phyloP scores from a whole-genome alignment of 1,139 yeast genomes.

The Geotrichum aggregatum region DNA sequence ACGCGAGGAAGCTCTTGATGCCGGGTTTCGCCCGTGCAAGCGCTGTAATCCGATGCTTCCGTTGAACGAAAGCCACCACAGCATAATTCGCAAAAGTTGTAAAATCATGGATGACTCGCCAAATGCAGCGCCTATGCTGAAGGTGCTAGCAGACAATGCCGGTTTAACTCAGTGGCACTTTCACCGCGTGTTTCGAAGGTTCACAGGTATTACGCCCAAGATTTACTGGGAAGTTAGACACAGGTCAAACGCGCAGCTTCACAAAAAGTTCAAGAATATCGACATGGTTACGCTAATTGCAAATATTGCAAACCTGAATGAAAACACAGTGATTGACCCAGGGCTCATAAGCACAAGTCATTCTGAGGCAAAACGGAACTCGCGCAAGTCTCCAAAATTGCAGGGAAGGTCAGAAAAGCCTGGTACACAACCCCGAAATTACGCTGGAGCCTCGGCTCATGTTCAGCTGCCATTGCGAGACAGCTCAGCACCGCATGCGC shows the following conservation, averaged over 20 bases:
- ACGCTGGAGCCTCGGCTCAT: too few relatives aligned
- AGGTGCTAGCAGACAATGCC: slow-evolving; percentile 25
- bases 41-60: slow-evolving; percentile 30
- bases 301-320: slow-evolving; percentile 13
- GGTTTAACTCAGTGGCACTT: slow-evolving; percentile 35
- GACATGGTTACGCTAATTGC: slow-evolving; percentile 12
- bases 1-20: slow-evolving; percentile 24
- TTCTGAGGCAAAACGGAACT: slow-evolving; percentile 6
- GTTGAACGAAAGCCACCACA: slow-evolving; percentile 26
- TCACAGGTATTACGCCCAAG: slow-evolving; percentile 26
- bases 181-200: slow-evolving; percentile 33
- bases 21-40: slow-evolving; percentile 30
- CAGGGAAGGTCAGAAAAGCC: too few relatives aligned
- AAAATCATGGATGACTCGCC: slow-evolving; percentile 20
- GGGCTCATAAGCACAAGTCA: slow-evolving; percentile 2
- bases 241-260: slow-evolving; percentile 7
- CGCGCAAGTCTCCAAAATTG: too few relatives aligned
- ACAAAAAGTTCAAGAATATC: slow-evolving; percentile 7
- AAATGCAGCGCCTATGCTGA: slow-evolving; percentile 21
- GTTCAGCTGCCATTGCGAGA: too few relatives aligned
- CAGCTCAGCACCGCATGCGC: too few relatives aligned
- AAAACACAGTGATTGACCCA: slow-evolving; percentile 11
- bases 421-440: too few relatives aligned
- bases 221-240: slow-evolving; percentile 23
- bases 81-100: slow-evolving; percentile 25